These are phyloP conservation scores for Crithidia sp. DNA, from an alignment of 208 protist species.

Conservation along the genomic window DNA sequence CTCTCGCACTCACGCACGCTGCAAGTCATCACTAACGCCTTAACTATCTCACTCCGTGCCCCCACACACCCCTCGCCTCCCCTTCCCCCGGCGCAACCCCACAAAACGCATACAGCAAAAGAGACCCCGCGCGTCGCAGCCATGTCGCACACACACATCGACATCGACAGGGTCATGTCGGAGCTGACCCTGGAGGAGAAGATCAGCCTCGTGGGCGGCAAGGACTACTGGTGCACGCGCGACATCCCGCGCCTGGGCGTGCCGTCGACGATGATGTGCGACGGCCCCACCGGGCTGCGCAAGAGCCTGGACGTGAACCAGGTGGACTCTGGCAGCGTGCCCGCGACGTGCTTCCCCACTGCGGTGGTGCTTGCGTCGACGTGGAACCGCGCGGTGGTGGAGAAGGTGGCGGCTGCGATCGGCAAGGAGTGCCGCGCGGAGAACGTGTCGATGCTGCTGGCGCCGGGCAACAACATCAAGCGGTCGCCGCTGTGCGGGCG, in stretches of 20 bases:
- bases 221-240: constrained; percentile 9
- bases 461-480: constrained; percentile 27
- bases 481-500: constrained; percentile 38
- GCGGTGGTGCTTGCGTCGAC: constrained; percentile 18
- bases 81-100: no score
- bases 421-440: constrained; percentile 20
- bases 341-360: constrained; percentile 21
- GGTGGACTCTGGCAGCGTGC: not conserved
- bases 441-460: constrained; percentile 18
- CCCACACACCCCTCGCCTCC: no score
- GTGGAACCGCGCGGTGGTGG: constrained; percentile 20
- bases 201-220: constrained; percentile 14
- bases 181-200: constrained; percentile 30
- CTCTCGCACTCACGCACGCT: no score
- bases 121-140: not conserved
- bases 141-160: constrained; percentile 8
- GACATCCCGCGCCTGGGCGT: constrained; percentile 13
- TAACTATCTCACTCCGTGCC: no score
- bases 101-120: no score
- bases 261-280: constrained; percentile 7
- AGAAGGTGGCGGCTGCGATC: not conserved
- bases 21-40: no score
- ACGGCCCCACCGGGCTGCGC: constrained; percentile 17
- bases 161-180: constrained; percentile 13
- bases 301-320: constrained; percentile 1